Percentiles rank a stretch among this genome's conserved stretches.
These are phyloP conservation scores for Candida khao-thaluensis DNA, from an alignment of 805 yeast genomes.

Conservation along the genomic window DNA sequence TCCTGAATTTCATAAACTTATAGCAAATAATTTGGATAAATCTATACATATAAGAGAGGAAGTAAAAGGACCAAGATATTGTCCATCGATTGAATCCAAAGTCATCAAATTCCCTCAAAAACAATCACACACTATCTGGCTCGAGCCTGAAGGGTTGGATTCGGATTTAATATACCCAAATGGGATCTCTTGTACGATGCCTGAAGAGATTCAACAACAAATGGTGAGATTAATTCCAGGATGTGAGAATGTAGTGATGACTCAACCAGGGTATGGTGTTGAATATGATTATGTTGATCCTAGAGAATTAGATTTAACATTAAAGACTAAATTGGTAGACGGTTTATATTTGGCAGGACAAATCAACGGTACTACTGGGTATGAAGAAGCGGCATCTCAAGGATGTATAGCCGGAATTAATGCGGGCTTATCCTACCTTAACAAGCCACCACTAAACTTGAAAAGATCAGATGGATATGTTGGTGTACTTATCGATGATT, in stretches of 20 bases:
- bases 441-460: slow-evolving; percentile 48
- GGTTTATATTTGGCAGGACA: slow-evolving; percentile 94
- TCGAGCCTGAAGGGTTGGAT: slow-evolving; percentile 94
- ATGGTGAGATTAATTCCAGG: slow-evolving; percentile 83
- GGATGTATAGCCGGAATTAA: slow-evolving; percentile 95
- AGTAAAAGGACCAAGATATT: slow-evolving; percentile 94
- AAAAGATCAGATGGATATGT: slow-evolving; percentile 82
- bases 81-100: slow-evolving; percentile 95
- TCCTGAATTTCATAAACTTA: slow-evolving; percentile 64
- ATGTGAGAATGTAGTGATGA: slow-evolving; percentile 79
- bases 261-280: slow-evolving; percentile 98
- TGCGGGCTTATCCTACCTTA: slow-evolving; percentile 64
- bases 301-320: slow-evolving; percentile 69
- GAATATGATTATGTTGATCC: slow-evolving; percentile 98
- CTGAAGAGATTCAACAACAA: slow-evolving; percentile 80
- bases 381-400: slow-evolving; percentile 98
- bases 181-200: slow-evolving; percentile 96
- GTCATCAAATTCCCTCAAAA: slow-evolving; percentile 77
- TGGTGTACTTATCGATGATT: slow-evolving; percentile 91
- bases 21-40: slow-evolving; percentile 69
- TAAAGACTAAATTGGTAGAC: slow-evolving; percentile 76
- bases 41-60: slow-evolving; percentile 91
- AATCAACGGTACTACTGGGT: slow-evolving; percentile 97
- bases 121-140: slow-evolving; percentile 79
- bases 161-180: slow-evolving; percentile 91